A percentile compares a stretch with the other conserved stretches of the same genome.
phyloP scores from a whole-genome alignment of 306 rosid species.

The Arachis hypogaea region DNA sequence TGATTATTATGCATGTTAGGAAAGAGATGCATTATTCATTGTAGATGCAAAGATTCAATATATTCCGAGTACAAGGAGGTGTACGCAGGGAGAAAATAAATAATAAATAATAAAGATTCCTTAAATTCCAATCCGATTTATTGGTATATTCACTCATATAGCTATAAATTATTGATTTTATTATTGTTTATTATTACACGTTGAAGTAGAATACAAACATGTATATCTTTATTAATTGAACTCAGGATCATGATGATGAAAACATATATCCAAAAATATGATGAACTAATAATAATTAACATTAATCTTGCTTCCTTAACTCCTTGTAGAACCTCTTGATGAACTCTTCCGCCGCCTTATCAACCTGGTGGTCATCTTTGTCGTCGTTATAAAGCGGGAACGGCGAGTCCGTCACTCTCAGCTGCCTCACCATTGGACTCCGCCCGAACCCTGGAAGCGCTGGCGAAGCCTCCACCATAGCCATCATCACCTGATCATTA shows the following conservation, averaged over 20 bases:
- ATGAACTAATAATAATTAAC: background rate
- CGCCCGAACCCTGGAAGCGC: constrained; percentile 56
- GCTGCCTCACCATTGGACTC: constrained; percentile 66
- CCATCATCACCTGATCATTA: background rate
- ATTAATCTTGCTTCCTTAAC: constrained; percentile 51
- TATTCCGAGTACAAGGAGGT: constrained; percentile 30
- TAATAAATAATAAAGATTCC: background rate
- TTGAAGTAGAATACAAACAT: background rate
- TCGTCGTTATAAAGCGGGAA: constrained; percentile 64
- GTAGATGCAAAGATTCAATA: constrained; percentile 16
- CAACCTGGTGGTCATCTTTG: constrained; percentile 50
- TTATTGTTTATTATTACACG: constrained; percentile 28
- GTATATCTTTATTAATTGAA: background rate
- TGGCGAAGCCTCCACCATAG: constrained; percentile 50
- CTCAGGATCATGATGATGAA: background rate
- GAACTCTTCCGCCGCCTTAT: constrained; percentile 83
- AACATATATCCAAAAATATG: constrained; percentile 13
- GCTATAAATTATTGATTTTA: background rate
- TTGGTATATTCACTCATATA: background rate
- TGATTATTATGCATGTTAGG: constrained; percentile 1
- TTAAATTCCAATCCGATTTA: constrained; percentile 14
- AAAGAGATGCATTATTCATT: constrained; percentile 4
- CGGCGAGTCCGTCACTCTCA: constrained; percentile 94
- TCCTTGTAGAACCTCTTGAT: constrained; percentile 76
- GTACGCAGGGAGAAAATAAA: constrained; percentile 19